These are phyloP conservation scores for Hypoxylon sp. DNA, from an alignment of 2,329 filamentous ascomycete species.

Conservation along the genomic window DNA sequence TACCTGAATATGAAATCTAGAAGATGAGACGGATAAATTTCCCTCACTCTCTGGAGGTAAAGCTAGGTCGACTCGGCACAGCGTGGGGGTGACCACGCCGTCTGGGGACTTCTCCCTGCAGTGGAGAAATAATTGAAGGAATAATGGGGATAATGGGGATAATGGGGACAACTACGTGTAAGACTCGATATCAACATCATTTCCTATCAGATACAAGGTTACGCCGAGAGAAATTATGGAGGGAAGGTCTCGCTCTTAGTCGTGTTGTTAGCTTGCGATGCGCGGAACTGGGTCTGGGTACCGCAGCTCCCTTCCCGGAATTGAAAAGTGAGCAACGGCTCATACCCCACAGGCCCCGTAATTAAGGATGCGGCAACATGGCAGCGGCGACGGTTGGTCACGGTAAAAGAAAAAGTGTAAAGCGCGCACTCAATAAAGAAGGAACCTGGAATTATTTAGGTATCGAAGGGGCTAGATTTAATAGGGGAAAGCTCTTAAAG, in stretches of 20 bases:
- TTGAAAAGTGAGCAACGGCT: constrained; percentile 26
- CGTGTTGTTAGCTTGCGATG: constrained; percentile 32
- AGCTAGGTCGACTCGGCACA: constrained; percentile 25
- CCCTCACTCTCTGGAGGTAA: constrained; percentile 32
- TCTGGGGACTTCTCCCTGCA: constrained; percentile 26
- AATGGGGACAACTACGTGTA: constrained; percentile 42
- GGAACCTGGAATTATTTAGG: constrained; percentile 17
- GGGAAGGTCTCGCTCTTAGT: constrained; percentile 28
- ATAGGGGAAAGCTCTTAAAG: constrained; percentile 15
- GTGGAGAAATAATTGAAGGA: constrained; percentile 37
- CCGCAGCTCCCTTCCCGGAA: constrained; percentile 37
- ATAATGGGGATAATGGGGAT: constrained; percentile 42
- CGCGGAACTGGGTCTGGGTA: constrained; percentile 29
- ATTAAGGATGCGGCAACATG: constrained; percentile 38
- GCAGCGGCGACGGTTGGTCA: constrained; percentile 24
- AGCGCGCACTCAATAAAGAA: constrained; percentile 22
- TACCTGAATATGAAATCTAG: neutral
- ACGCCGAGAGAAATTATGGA: constrained; percentile 36
- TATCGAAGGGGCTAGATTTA: constrained; percentile 16
- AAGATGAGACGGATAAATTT: constrained; percentile 36
- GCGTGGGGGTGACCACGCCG: constrained; percentile 40
- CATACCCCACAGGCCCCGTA: constrained; percentile 39
- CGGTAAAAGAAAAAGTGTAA: constrained; percentile 25
- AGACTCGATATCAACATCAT: constrained; percentile 41
- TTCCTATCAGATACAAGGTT: constrained; percentile 34